A percentile compares a stretch with the other conserved stretches of the same genome.
These are phyloP conservation scores for Polyplosphaeria fusca DNA, from an alignment of 495 filamentous ascomycete species.

Conservation along the genomic window DNA sequence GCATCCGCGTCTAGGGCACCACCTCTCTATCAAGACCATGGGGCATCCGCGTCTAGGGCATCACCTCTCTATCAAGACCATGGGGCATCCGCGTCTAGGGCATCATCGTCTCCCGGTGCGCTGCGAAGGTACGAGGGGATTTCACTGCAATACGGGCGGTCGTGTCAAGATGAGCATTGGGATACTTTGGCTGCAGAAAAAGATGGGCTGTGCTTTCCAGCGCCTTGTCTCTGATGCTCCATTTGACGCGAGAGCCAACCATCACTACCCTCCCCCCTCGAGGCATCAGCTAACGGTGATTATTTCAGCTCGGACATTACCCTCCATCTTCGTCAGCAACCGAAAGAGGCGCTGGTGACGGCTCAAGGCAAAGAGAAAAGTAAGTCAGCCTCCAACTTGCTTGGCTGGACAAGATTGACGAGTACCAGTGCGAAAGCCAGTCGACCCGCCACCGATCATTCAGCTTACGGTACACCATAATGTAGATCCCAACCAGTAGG, in stretches of 20 bases:
- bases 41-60: too few species aligned
- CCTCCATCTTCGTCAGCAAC: slow-evolving; percentile 35
- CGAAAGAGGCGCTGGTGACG: slow-evolving; percentile 36
- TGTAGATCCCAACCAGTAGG: slow-evolving; percentile 71
- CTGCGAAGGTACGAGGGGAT: slow-evolving; percentile 25
- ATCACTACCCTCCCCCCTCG: slow-evolving; percentile 1
- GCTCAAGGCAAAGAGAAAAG: slow-evolving; percentile 41
- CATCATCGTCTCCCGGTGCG: too few species aligned
- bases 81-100: too few species aligned
- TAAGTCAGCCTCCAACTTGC: slow-evolving; percentile 11
- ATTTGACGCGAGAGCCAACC: neutral
- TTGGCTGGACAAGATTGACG: neutral
- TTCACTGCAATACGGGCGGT: too few species aligned
- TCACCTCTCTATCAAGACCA: too few species aligned
- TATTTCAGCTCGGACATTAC: slow-evolving; percentile 3
- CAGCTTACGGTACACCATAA: slow-evolving; percentile 71
- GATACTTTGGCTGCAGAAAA: too few species aligned
- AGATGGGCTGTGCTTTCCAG: too few species aligned
- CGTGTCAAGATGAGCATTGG: too few species aligned
- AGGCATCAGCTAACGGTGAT: slow-evolving; percentile 1
- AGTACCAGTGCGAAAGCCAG: slow-evolving; percentile 75
- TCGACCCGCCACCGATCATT: slow-evolving; percentile 92
- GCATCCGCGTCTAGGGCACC: slow-evolving; percentile 1
- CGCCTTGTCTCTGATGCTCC: too few species aligned
- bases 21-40: too few species aligned